These are phyloP conservation scores for Immersiella caudata DNA, from an alignment of 495 filamentous ascomycete genomes.

Conservation along the genomic window DNA sequence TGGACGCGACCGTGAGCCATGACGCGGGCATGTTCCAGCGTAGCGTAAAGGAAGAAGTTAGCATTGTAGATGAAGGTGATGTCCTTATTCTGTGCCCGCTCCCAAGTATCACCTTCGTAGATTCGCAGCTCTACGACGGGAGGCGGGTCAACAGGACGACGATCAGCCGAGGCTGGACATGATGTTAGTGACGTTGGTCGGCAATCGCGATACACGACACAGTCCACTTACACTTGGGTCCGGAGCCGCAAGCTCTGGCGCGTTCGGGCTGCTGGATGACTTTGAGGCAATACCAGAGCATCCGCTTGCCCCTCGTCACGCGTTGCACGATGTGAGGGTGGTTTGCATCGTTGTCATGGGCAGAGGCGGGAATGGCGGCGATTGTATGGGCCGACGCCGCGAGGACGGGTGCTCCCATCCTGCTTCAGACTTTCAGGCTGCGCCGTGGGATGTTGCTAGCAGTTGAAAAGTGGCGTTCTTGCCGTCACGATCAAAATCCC, in stretches of 20 bases:
- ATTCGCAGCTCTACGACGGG: constrained; percentile 94
- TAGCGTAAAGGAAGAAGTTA: constrained; percentile 97
- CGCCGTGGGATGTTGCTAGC: neutral
- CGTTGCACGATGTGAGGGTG: constrained; percentile 45
- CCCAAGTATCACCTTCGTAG: constrained; percentile 69
- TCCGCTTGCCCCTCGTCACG: constrained; percentile 75
- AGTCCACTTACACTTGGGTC: constrained; percentile 79
- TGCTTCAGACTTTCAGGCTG: constrained; percentile 1
- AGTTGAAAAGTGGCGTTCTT: neutral
- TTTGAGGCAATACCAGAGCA: constrained; percentile 77
- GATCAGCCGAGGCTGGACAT: constrained; percentile 81
- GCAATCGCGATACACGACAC: constrained; percentile 11
- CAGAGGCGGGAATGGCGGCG: constrained; percentile 26
- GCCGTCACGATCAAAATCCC: neutral
- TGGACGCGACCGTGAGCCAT: constrained; percentile 81
- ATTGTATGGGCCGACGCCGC: constrained; percentile 35
- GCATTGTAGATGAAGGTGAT: constrained; percentile 93
- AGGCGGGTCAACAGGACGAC: constrained; percentile 93
- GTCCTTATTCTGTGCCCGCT: constrained; percentile 66
- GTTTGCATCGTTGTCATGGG: constrained; percentile 27
- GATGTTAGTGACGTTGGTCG: constrained; percentile 21
- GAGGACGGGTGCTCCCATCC: constrained; percentile 37
- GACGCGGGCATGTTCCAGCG: constrained; percentile 81
- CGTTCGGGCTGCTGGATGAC: constrained; percentile 95
- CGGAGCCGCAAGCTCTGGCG: constrained; percentile 93